Evolutionary conservation across 2,329 filamentous ascomycete species (phyloP).

Genomic region (Cladophialophora chaetospira): DNA sequence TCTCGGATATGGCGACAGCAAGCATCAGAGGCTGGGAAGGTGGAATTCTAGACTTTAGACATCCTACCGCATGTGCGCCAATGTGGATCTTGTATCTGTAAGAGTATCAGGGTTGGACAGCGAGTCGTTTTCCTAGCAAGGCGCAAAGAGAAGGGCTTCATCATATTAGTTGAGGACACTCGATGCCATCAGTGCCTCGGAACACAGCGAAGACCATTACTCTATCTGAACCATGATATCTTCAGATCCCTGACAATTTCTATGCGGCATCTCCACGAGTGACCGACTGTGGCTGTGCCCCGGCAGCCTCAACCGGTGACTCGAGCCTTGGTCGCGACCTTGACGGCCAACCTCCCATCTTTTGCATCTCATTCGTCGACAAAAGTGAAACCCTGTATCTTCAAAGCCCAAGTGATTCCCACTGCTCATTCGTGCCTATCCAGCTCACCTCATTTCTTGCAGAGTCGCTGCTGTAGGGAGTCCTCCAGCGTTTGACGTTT

Average conservation of each 20-base stretch:
- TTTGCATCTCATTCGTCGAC: too few relatives aligned
- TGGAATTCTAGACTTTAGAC: conserved; percentile 1
- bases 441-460: too few relatives aligned
- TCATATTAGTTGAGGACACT: not conserved
- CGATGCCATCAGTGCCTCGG: not conserved
- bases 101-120: conserved; percentile 3
- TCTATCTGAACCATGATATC: too few relatives aligned
- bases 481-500: not conserved
- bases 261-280: too few relatives aligned
- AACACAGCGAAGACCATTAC: not conserved
- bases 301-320: too few relatives aligned
- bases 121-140: conserved; percentile 6
- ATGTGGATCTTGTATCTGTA: conserved; percentile 1
- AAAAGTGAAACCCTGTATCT: too few relatives aligned
- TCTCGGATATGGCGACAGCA: not conserved
- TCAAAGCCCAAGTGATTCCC: too few relatives aligned
- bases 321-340: too few relatives aligned
- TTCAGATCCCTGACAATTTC: too few relatives aligned
- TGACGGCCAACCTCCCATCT: too few relatives aligned
- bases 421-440: too few relatives aligned
- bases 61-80: conserved; percentile 1
- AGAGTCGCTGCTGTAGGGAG: not conserved
- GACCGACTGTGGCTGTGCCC: too few relatives aligned
- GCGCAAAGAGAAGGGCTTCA: not conserved
- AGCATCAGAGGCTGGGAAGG: not conserved